phyloP scores from a whole-genome alignment of 345 rosid species.

The Eucalyptus globulus region DNA sequence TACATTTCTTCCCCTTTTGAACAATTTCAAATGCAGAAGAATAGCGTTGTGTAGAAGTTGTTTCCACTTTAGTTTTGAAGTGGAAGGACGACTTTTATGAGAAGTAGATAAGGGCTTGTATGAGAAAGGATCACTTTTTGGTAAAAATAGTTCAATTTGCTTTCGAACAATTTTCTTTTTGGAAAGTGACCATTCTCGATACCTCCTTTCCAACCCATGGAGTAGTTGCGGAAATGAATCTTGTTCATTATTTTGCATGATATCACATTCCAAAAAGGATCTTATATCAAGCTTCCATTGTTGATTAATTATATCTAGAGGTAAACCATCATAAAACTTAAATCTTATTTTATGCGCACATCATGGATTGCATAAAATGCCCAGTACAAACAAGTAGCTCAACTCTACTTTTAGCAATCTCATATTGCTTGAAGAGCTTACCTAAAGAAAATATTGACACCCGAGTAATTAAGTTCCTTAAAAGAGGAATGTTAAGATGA shows the following conservation, averaged over 20 bases:
- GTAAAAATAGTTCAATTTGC: not conserved
- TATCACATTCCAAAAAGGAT: not conserved
- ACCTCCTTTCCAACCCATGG: not conserved
- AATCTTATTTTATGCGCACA: too few relatives aligned
- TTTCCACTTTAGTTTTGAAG: not conserved
- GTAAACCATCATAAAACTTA: rapidly evolving
- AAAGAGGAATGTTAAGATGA: too few relatives aligned
- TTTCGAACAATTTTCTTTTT: too few relatives aligned
- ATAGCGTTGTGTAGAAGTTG: not conserved
- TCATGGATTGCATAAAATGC: not conserved
- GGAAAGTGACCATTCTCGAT: not conserved
- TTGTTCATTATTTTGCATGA: not conserved
- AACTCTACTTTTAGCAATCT: too few relatives aligned
- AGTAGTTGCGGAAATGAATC: not conserved
- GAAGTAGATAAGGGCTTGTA: not conserved
- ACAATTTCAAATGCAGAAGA: too few relatives aligned
- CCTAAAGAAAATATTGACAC: too few relatives aligned
- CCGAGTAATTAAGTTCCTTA: too few relatives aligned
- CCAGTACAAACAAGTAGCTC: too few relatives aligned
- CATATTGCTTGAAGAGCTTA: too few relatives aligned
- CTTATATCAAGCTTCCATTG: not conserved
- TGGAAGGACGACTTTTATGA: not conserved
- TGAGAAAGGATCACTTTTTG: not conserved
- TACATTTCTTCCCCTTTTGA: not conserved
- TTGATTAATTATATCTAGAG: not conserved